These are phyloP conservation scores for Gigaspora rosea DNA, from an alignment of 192 early-diverging fungal species.

Conservation along the genomic window DNA sequence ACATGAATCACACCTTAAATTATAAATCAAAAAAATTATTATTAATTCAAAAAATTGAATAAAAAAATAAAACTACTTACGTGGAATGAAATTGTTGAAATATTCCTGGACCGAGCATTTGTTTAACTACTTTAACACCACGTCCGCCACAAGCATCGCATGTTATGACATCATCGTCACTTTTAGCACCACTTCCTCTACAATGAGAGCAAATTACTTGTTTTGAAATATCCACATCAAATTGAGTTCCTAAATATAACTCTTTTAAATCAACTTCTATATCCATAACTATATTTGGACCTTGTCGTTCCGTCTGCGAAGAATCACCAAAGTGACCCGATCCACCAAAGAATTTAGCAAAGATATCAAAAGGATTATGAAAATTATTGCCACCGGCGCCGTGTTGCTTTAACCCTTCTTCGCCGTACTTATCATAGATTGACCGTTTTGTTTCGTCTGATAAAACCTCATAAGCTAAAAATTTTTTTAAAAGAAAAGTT, in stretches of 20 bases:
- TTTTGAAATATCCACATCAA: slow-evolving; percentile 93
- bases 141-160: slow-evolving; percentile 80
- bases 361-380: slow-evolving; percentile 98
- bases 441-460: slow-evolving; percentile 88
- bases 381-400: slow-evolving; percentile 66
- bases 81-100: slow-evolving; percentile 91
- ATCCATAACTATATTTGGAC: slow-evolving; percentile 76
- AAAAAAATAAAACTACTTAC: slow-evolving; percentile 32
- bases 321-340: slow-evolving; percentile 56
- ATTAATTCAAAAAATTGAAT: background rate
- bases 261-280: slow-evolving; percentile 89
- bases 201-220: slow-evolving; percentile 93
- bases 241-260: slow-evolving; percentile 78
- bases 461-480: slow-evolving; percentile 91
- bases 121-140: slow-evolving; percentile 79
- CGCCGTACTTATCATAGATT: slow-evolving; percentile 92
- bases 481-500: background rate
- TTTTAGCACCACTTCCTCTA: slow-evolving; percentile 88
- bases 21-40: slow-evolving; percentile 18
- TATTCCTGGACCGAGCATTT: slow-evolving; percentile 90
- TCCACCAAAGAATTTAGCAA: slow-evolving; percentile 86
- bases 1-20: slow-evolving; percentile 77
- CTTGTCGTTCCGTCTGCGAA: slow-evolving; percentile 72
- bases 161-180: slow-evolving; percentile 78
- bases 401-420: slow-evolving; percentile 84